Evolutionary conservation across 2,329 filamentous ascomycete species (phyloP), one percentile per base, ranked within the genome.

Genomic region (Blastomyces parvus): DNA sequence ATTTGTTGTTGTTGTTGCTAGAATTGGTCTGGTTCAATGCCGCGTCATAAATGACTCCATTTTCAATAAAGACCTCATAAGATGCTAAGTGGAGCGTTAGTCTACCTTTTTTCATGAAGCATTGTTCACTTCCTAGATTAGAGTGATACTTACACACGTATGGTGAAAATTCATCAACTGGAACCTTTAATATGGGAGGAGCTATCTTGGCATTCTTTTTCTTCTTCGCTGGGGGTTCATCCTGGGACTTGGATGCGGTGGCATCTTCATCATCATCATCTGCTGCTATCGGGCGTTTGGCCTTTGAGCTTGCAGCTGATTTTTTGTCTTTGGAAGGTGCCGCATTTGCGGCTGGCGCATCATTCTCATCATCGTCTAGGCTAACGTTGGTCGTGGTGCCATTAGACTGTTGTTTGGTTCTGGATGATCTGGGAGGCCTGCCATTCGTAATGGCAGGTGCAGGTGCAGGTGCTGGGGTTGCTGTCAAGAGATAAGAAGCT

Each of bases 1-100:
- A 93, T 68, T 94, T 94, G 74, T 94, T 93, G 74, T 89, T 88
- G 71, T 93, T 94, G 57, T 81, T 75, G 0, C 79, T 77, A 0
- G 88, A 79, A 67, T 91, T 89, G 13, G 90, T 88, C 72, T 92
- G 88, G 68, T 92, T 94, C 56, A 95, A 79, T 0, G 88, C 86
- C 0, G 88, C 90, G 71, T 95, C 90, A 73, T 84, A 93, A 58
- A 93, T 90, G 62, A 88, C 76, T 25, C 85, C 84, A 48, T 82
- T 75, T 65, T 87, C 87, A 63, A 93, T 83, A 70, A 88, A 86
- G 40, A 95, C 89, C 2, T 64, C 60, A 60, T 70, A 64, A n/a
- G 61, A 61, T 4, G 1, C 69, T 70, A 63, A 57, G 33, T 8
- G 14, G 7, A 4, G 30, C 5, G 27, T 64, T 36, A 62, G 42